These are phyloP conservation scores for Neonectria neomacrospora DNA, from an alignment of 2,329 filamentous ascomycete species.

Conservation along the genomic window DNA sequence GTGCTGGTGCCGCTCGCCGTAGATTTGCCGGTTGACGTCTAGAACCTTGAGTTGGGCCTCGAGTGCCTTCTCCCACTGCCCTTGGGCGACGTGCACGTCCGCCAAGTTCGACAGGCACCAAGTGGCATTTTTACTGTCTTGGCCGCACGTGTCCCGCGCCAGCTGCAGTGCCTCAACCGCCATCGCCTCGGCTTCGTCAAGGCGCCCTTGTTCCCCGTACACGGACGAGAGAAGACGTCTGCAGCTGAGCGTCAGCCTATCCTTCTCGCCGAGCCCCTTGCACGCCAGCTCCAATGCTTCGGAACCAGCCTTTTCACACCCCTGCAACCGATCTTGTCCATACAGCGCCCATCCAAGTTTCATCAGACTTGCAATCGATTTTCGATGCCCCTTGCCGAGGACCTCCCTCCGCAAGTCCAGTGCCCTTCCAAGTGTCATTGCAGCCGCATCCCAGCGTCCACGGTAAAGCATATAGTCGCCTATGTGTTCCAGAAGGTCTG, in stretches of 20 bases:
- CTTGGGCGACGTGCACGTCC: not conserved
- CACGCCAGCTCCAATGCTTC: not conserved
- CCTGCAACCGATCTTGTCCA: not conserved
- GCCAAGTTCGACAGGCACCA: not conserved
- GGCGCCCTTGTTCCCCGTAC: not conserved
- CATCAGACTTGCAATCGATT: constrained; percentile 5
- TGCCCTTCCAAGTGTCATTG: not conserved
- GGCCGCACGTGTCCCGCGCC: not conserved
- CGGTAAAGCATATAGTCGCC: constrained; percentile 38
- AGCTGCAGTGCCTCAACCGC: not conserved
- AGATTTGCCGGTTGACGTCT: not conserved
- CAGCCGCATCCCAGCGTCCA: constrained; percentile 29
- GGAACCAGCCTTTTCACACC: not conserved
- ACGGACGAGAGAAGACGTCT: not conserved
- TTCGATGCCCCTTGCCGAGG: constrained; percentile 17
- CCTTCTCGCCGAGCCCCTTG: not conserved
- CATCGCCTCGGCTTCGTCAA: not conserved
- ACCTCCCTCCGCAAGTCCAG: not conserved
- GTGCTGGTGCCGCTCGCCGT: not conserved
- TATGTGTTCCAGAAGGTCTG: constrained; percentile 29
- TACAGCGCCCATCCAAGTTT: not conserved
- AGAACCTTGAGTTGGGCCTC: not conserved
- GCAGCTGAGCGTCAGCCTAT: not conserved
- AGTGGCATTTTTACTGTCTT: too few species aligned
- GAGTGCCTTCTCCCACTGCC: not conserved